Evolutionary conservation across 75 land plant species (phyloP).

Genomic region (Chamaecyparis obtusa): DNA sequence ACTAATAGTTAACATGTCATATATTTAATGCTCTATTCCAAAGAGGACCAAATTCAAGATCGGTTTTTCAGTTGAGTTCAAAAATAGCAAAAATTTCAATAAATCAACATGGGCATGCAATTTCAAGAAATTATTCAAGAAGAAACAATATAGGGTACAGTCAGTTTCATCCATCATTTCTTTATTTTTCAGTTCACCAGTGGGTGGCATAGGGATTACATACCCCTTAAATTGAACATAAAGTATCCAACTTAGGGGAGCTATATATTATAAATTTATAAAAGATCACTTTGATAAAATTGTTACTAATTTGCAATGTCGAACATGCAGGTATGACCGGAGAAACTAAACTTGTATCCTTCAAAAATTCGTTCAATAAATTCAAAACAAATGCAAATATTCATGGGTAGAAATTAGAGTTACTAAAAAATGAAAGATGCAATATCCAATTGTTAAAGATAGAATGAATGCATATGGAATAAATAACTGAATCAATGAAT

Average conservation of each 20-base stretch:
- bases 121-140: neutral
- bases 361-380: neutral
- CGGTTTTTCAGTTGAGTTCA: too few species aligned
- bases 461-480: neutral
- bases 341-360: neutral
- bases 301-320: neutral
- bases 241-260: too few species aligned
- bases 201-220: neutral
- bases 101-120: too few species aligned
- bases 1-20: too few species aligned
- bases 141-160: neutral
- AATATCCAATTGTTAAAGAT: too few species aligned
- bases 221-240: too few species aligned
- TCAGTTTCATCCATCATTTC: neutral
- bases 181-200: neutral
- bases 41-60: too few species aligned
- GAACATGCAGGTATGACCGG: neutral
- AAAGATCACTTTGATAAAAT: neutral
- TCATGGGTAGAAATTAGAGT: neutral
- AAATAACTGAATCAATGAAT: neutral
- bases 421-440: too few species aligned
- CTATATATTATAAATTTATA: too few species aligned
- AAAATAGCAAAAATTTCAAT: too few species aligned
- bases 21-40: too few species aligned
- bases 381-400: neutral